Percentiles rank a stretch among this genome's conserved stretches.
These are phyloP conservation scores for Sugiyamaella pinicola DNA, from an alignment of 1,139 yeast genomes.

Conservation along the genomic window DNA sequence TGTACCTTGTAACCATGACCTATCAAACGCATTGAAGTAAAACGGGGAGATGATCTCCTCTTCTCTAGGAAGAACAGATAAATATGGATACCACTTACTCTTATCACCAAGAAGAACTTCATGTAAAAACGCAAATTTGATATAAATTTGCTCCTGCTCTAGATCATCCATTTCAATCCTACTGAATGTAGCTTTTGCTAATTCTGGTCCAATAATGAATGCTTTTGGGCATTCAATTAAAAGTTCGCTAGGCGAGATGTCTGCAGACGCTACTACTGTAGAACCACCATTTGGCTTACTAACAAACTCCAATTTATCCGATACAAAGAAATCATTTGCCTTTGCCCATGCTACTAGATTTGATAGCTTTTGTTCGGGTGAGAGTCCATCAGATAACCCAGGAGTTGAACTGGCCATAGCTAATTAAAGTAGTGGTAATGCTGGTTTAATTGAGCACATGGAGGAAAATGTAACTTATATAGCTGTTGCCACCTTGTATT, in stretches of 20 bases:
- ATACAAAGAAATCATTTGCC: constrained; percentile 20
- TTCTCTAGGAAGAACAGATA: constrained; percentile 59
- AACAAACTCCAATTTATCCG: constrained; percentile 21
- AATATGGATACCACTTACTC: constrained; percentile 51
- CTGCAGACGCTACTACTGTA: constrained; percentile 30
- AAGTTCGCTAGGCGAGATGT: constrained; percentile 26
- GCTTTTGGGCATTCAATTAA: constrained; percentile 35
- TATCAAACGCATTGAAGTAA: constrained; percentile 52
- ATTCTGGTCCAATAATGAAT: constrained; percentile 34
- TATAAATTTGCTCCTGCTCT: constrained; percentile 27
- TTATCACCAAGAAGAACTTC: constrained; percentile 28
- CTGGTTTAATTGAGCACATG: too few species aligned
- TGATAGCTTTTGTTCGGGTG: constrained; percentile 3
- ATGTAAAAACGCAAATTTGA: constrained; percentile 33
- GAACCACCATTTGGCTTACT: constrained; percentile 27
- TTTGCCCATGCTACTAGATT: constrained; percentile 26
- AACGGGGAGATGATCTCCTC: constrained; percentile 59
- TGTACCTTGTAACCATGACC: constrained; percentile 60
- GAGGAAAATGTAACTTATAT: too few species aligned
- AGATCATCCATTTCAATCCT: constrained; percentile 9
- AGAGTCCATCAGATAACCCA: too few species aligned
- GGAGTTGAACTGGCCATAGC: too few species aligned
- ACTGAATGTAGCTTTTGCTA: constrained; percentile 29
- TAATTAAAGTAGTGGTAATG: too few species aligned
- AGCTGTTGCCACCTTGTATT: too few species aligned